Conservation (phyloP, 2,329 filamentous ascomycete genomes). For the Paraconiothyrium sp. region DNA sequence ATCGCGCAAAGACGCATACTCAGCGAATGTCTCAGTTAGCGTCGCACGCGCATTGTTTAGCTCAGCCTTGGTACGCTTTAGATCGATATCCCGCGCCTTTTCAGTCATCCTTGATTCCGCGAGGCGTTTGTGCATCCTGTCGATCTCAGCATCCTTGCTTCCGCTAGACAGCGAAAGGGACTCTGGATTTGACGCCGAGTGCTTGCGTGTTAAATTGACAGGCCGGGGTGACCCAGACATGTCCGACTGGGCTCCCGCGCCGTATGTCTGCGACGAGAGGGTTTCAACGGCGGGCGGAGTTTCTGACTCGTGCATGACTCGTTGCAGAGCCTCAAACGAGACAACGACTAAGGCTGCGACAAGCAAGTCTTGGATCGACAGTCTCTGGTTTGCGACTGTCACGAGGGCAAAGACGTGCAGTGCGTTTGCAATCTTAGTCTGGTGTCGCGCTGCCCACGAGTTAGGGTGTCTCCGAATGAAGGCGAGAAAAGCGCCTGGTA, state of each 20-base stretch:
- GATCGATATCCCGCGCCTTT: constrained; percentile 38
- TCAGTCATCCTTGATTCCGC: constrained; percentile 38
- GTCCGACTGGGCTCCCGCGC: constrained; percentile 29
- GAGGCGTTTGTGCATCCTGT: constrained; percentile 38
- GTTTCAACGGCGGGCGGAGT: constrained; percentile 37
- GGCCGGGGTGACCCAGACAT: constrained; percentile 14
- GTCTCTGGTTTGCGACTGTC: constrained; percentile 32
- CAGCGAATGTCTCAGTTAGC: constrained; percentile 41
- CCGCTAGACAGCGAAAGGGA: constrained; percentile 21
- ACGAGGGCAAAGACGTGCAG: constrained; percentile 35
- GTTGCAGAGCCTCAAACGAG: constrained; percentile 43
- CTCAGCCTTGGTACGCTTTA: constrained; percentile 34
- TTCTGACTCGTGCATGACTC: constrained; percentile 29
- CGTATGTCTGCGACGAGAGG: constrained; percentile 29
- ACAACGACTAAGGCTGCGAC: constrained; percentile 43
- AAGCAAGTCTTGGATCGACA: constrained; percentile 33
- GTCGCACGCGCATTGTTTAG: constrained; percentile 41
- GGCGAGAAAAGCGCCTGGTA: constrained; percentile 31
- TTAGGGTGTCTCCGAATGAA: constrained; percentile 25
- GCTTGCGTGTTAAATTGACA: not conserved
- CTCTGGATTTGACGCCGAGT: constrained; percentile 10
- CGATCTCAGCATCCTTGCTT: constrained; percentile 39
- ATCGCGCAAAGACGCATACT: constrained; percentile 40
- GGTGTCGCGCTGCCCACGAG: constrained; percentile 36
- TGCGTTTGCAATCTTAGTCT: constrained; percentile 29